A percentile compares a stretch with the other conserved stretches of the same genome.
Conservation (phyloP, 2,329 filamentous ascomycete genomes). For the Fusarium sororula region DNA sequence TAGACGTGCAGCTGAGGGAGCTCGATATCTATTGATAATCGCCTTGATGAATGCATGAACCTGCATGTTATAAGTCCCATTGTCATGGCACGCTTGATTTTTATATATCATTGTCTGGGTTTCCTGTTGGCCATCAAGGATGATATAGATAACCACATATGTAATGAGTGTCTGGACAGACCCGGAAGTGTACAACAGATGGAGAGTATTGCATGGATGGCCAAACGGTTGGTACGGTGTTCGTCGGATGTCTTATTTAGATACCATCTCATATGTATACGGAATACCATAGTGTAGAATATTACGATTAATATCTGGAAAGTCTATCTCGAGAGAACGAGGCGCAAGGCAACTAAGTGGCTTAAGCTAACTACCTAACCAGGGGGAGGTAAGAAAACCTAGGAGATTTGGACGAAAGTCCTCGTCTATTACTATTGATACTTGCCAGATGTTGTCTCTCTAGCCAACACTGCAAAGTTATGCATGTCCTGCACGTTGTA, state of each 20-base stretch:
- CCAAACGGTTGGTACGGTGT: conserved; percentile 22
- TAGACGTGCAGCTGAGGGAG: conserved; percentile 45
- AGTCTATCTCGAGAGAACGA: neutral
- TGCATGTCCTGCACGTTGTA: neutral
- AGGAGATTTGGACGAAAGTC: neutral
- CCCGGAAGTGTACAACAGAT: conserved; percentile 8
- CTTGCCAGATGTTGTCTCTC: neutral
- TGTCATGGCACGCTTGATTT: neutral
- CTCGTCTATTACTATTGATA: neutral
- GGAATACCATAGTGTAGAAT: conserved; percentile 29
- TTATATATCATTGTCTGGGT: neutral
- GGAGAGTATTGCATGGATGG: conserved; percentile 15
- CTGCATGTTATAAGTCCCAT: neutral
- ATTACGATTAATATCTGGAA: conserved; percentile 18
- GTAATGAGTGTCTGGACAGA: conserved; percentile 34
- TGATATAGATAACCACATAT: conserved; percentile 16
- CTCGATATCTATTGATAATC: conserved; percentile 47
- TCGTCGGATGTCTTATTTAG: conserved; percentile 31
- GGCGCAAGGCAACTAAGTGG: neutral
- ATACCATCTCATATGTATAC: conserved; percentile 39
- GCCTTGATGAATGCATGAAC: neutral
- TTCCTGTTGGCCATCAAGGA: neutral
- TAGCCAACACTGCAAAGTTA: neutral
- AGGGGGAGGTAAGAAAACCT: neutral
- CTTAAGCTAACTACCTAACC: neutral